phyloP scores from a whole-genome alignment of 352 stramenopile genomes.

The Bremia lactucae region DNA sequence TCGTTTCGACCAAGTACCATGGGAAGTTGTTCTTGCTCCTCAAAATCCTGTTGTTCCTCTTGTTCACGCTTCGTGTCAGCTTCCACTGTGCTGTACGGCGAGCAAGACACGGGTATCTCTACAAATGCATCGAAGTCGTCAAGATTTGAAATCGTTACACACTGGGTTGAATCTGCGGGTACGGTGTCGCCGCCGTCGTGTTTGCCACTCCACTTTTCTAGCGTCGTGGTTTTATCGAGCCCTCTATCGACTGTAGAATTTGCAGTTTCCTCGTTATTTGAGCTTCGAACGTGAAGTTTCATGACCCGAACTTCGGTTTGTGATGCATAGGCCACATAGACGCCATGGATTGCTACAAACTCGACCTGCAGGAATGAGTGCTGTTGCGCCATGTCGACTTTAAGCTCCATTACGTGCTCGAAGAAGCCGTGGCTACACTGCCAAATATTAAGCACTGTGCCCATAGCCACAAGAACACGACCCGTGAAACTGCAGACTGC shows the following conservation, averaged over 20 bases:
- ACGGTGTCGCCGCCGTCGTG: constrained; percentile 8
- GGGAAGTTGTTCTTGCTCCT: constrained; percentile 43
- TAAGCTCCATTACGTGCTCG: constrained; percentile 83
- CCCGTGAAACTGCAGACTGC: constrained; percentile 79
- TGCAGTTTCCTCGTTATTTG: constrained; percentile 24
- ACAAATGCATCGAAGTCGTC: constrained; percentile 40
- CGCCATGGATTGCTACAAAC: constrained; percentile 70
- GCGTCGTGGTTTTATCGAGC: constrained; percentile 7
- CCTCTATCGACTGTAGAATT: constrained; percentile 5
- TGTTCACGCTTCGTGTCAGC: constrained; percentile 31
- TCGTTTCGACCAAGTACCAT: constrained; percentile 62
- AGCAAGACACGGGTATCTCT: constrained; percentile 42
- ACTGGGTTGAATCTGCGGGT: constrained; percentile 35
- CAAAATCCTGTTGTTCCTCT: constrained; percentile 40
- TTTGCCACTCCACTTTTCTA: constrained; percentile 4
- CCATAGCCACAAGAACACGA: constrained; percentile 66
- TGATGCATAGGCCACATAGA: constrained; percentile 67
- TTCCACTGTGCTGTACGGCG: constrained; percentile 42
- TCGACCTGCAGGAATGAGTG: constrained; percentile 62
- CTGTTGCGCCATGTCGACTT: constrained; percentile 66
- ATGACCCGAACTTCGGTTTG: constrained; percentile 72
- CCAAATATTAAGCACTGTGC: constrained; percentile 73
- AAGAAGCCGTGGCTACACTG: constrained; percentile 80
- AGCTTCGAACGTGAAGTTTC: constrained; percentile 62
- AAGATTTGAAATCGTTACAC: constrained; percentile 26